Evolutionary conservation across 1,284 basidiomycete genomes (phyloP).

Genomic region (Irpex sp.): DNA sequence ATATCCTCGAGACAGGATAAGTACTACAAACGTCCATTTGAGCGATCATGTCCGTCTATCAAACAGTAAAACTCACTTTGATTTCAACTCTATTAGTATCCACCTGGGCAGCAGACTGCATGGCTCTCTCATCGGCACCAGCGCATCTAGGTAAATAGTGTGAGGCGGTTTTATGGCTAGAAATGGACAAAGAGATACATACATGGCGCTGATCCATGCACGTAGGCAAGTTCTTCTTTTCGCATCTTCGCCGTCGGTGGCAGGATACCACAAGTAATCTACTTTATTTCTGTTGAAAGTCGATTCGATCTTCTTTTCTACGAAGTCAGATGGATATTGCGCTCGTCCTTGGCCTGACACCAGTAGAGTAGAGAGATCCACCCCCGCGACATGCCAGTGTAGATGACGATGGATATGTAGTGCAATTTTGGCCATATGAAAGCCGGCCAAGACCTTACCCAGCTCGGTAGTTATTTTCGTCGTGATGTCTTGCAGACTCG

Average conservation of each 20-base stretch:
- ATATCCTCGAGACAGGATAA: not conserved
- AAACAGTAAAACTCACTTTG: not conserved
- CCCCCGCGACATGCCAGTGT: not conserved
- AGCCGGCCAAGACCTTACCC: conserved; percentile 2
- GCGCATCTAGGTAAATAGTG: conserved; percentile 1
- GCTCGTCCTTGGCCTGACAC: not conserved
- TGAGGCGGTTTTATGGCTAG: not conserved
- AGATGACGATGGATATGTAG: conserved; percentile 3
- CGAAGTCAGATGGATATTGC: conserved; percentile 2
- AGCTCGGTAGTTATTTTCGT: not conserved
- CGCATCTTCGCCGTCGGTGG: not conserved
- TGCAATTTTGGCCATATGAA: conserved; percentile 6
- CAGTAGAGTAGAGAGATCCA: conserved; percentile 6
- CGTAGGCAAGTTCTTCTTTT: not conserved
- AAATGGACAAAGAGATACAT: not conserved
- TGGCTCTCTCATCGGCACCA: not conserved
- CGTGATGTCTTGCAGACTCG: not conserved
- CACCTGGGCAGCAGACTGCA: not conserved
- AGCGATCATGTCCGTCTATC: not conserved
- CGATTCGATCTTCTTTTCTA: not conserved
- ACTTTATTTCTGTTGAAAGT: not conserved
- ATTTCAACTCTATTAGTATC: not conserved
- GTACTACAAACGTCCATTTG: not conserved
- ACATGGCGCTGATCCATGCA: conserved; percentile 9
- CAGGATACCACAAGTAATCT: conserved; percentile 4